Evolutionary conservation across 306 rosid species (phyloP), one percentile per base, ranked within the genome.

Genomic region (Quercus aquifolioides): DNA sequence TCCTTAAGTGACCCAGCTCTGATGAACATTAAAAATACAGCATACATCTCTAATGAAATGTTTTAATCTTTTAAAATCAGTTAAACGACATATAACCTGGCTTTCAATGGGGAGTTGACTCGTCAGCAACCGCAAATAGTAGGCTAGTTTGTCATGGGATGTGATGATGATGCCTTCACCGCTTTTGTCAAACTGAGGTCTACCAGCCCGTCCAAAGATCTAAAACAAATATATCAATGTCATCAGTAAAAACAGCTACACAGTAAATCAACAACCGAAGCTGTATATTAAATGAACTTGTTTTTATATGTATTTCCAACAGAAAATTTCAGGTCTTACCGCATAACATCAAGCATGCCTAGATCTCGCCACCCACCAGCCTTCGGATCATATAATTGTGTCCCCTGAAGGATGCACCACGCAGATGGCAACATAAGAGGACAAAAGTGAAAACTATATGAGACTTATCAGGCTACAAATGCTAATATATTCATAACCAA

Each of bases 261-360:
- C 65, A 67, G 26, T 33, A 30, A 13, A 63, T 63, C 25, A 28
- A 63, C 28, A 58, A 63, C 41, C 6, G 10, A 10, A 63, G 69
- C 19, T 26, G 30, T 12, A 5, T 5, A 13, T 8, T 63, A 67
- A 33, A 9, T 67, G 25, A 67, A 19, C 72, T 67, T 67, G 7
- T 67, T 62, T 62, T 28, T 25, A 13, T 60, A 76, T 52, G 26
- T 74, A 57, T 76, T 31, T 78, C 26, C 41, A 25, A 74, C 71
- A 69, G 26, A 73, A 81, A 78, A 62, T 72, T 64, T 77, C 31
- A 64, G 63, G 77, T 73, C 80, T 80, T 67, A 88, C 98, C 94
- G 97, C 99, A 94, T 94, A 81, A 94, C 99, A 87, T 94, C 99
- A 74, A 94, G 99, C 99, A 94, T 94, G 77, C 99, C 99, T 58